Evolutionary conservation across 805 yeast genomes (phyloP).

Genomic region (Ogataea trehaloabstinens): DNA sequence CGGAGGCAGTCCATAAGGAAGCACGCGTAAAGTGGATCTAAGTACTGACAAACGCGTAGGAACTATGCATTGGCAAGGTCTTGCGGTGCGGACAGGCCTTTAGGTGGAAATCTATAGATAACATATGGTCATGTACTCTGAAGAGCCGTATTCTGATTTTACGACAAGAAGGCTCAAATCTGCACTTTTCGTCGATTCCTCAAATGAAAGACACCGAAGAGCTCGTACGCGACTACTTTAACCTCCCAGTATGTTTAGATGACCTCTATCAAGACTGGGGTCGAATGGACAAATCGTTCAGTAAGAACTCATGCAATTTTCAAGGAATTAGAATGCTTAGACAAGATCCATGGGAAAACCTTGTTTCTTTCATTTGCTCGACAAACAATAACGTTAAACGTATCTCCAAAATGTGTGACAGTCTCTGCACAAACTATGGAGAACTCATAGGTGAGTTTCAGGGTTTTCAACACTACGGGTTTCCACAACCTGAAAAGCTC

Average conservation of each 20-base stretch:
- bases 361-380: slow-evolving; percentile 87
- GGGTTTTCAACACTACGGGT: slow-evolving; percentile 60
- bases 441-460: slow-evolving; percentile 49
- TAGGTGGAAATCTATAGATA: slow-evolving; percentile 64
- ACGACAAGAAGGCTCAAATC: slow-evolving; percentile 48
- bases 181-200: slow-evolving; percentile 53
- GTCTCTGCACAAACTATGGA: slow-evolving; percentile 71
- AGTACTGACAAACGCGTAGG: slow-evolving; percentile 30
- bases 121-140: slow-evolving; percentile 65
- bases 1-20: background rate
- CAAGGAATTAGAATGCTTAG: slow-evolving; percentile 80
- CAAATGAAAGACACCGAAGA: slow-evolving; percentile 34
- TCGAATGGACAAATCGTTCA: slow-evolving; percentile 49
- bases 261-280: slow-evolving; percentile 64
- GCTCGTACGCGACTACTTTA: slow-evolving; percentile 67
- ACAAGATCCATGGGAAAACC: slow-evolving; percentile 97
- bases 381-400: slow-evolving; percentile 95
- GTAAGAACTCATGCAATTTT: slow-evolving; percentile 35
- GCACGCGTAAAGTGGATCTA: background rate
- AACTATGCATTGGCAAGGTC: slow-evolving; percentile 61
- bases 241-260: slow-evolving; percentile 53
- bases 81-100: slow-evolving; percentile 86
- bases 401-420: slow-evolving; percentile 89
- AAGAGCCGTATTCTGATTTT: slow-evolving; percentile 61
- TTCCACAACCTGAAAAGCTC: slow-evolving; percentile 66